phyloP scores from a whole-genome alignment of 1,284 basidiomycete genomes.

The Ceratobasidium sp. region DNA sequence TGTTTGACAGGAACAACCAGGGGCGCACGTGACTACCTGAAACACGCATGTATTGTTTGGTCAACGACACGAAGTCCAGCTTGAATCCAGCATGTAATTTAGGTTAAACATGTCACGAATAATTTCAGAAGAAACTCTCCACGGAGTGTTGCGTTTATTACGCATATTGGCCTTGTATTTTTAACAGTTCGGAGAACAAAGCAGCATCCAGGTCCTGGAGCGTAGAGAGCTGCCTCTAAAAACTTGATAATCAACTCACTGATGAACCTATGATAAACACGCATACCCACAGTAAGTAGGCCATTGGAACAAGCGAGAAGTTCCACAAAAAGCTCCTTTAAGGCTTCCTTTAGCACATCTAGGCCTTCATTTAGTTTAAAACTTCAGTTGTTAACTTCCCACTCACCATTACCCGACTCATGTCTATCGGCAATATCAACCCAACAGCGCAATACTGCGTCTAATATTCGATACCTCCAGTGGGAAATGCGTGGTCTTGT shows the following conservation, averaged over 20 bases:
- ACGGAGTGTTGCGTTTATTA: not conserved
- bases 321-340: constrained; percentile 59
- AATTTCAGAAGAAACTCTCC: too few relatives aligned
- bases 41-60: not conserved
- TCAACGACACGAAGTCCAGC: too few relatives aligned
- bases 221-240: constrained; percentile 26
- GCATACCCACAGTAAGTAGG: not conserved
- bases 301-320: constrained; percentile 52
- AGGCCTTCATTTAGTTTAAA: constrained; percentile 49
- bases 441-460: constrained; percentile 76
- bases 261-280: not conserved
- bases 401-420: constrained; percentile 53
- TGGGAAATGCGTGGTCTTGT: constrained; percentile 70
- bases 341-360: constrained; percentile 52
- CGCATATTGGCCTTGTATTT: not conserved
- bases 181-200: constrained; percentile 20
- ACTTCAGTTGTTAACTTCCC: constrained; percentile 2
- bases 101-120: not conserved
- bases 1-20: not conserved
- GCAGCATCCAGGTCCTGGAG: constrained; percentile 5
- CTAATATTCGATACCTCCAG: constrained; percentile 76
- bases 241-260: not conserved
- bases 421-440: constrained; percentile 61
- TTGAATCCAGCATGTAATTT: not conserved
- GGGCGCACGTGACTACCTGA: not conserved